Conservation (phyloP, 768 basidiomycete species). For the Suillus ampliporus region DNA sequence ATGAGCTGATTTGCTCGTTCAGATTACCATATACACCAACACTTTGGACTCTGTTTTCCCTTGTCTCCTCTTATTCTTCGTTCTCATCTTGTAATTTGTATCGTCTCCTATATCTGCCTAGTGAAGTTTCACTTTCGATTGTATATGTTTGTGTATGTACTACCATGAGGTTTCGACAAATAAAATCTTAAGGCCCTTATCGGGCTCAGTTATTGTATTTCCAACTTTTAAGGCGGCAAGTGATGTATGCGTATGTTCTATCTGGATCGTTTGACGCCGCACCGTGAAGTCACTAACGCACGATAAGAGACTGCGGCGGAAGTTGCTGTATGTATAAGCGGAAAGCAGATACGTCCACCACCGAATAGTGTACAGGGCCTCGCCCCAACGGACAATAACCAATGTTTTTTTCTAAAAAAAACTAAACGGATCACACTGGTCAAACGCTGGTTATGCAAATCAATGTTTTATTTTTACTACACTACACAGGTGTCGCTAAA, state of each 20-base stretch:
- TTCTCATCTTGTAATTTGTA: neutral
- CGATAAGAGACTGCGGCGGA: too few species aligned
- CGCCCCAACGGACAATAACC: too few species aligned
- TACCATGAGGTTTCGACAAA: neutral
- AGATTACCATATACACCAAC: conserved; percentile 7
- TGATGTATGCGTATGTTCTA: neutral
- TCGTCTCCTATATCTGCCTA: neutral
- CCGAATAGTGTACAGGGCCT: too few species aligned
- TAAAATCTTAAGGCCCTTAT: neutral
- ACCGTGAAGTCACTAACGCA: too few species aligned
- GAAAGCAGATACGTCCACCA: too few species aligned
- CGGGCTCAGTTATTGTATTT: neutral
- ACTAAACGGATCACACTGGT: too few species aligned
- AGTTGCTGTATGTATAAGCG: too few species aligned
- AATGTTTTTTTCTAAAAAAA: too few species aligned
- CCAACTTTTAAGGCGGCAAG: neutral
- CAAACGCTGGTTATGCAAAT: neutral
- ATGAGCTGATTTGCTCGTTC: neutral
- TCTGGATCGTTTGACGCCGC: neutral
- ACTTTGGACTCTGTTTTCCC: neutral
- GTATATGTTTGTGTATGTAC: conserved; percentile 6
- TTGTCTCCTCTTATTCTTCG: neutral
- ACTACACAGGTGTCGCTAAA: neutral
- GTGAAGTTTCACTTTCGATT: neutral
- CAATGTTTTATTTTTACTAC: neutral